Percentiles rank a stretch among this genome's conserved stretches.
These are phyloP conservation scores for Zoysia pacifica DNA, from an alignment of 176 grass and related monocot genomes.

Conservation along the genomic window DNA sequence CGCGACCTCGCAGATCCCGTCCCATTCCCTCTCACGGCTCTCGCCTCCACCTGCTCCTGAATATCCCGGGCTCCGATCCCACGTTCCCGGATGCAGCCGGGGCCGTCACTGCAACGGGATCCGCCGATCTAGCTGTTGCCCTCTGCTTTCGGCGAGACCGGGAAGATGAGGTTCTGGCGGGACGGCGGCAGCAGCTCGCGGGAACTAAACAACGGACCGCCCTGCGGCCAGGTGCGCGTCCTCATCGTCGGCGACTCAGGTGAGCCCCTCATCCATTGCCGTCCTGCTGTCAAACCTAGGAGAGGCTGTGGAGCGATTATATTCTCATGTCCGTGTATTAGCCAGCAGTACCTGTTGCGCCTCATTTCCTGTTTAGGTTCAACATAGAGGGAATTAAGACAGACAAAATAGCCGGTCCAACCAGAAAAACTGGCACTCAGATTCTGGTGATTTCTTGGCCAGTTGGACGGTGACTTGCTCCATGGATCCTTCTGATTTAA, in stretches of 20 bases:
- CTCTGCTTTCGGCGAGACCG: not conserved
- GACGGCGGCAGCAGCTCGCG: slow-evolving; percentile 38
- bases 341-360: no score
- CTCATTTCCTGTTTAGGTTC: no score
- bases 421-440: no score
- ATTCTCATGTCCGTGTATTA: no score
- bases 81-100: not conserved
- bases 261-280: slow-evolving; percentile 23
- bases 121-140: slow-evolving; percentile 35
- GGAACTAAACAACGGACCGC: slow-evolving; percentile 56
- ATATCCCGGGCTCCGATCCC: slow-evolving; percentile 3
- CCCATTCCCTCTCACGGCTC: no score
- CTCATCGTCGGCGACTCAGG: slow-evolving; percentile 83
- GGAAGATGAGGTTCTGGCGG: slow-evolving; percentile 64
- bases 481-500: not conserved
- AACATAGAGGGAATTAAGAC: no score
- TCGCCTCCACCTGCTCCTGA: no score
- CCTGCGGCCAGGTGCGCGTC: slow-evolving; percentile 74
- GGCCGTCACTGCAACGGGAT: slow-evolving; percentile 1
- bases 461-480: not conserved
- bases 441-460: not conserved
- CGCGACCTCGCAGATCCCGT: slow-evolving; percentile 9
- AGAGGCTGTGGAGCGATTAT: not conserved
- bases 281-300: not conserved
- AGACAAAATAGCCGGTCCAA: no score